Evolutionary conservation across 2,329 filamentous ascomycete genomes (phyloP).

Genomic region (Calonectria pseudoturangicola): DNA sequence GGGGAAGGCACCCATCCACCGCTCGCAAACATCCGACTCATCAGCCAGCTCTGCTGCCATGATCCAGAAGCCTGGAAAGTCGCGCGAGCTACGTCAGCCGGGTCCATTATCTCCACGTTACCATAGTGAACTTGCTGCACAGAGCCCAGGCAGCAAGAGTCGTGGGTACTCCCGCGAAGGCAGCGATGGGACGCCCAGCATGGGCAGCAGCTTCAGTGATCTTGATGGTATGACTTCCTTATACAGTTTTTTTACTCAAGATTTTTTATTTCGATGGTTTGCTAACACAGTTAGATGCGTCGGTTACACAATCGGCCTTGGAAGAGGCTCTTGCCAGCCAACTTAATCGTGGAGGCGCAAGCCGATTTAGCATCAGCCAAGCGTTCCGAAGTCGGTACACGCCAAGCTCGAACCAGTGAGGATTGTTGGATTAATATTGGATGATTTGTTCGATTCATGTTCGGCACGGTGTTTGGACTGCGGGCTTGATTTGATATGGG

Average conservation of each 20-base stretch:
- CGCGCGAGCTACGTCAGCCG: slow-evolving; percentile 59
- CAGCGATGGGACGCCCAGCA: slow-evolving; percentile 85
- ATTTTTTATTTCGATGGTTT: slow-evolving; percentile 19
- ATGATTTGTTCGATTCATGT: slow-evolving; percentile 36
- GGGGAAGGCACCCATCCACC: slow-evolving; percentile 62
- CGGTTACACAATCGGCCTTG: slow-evolving; percentile 86
- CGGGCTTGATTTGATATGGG: slow-evolving; percentile 20
- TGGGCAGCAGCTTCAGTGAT: slow-evolving; percentile 92
- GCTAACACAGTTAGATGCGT: slow-evolving; percentile 75
- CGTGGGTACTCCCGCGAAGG: slow-evolving; percentile 74
- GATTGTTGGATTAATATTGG: slow-evolving; percentile 26
- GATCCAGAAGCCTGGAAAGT: slow-evolving; percentile 55
- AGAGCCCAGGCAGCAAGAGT: slow-evolving; percentile 71
- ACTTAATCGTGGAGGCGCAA: slow-evolving; percentile 61
- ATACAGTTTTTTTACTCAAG: slow-evolving; percentile 10
- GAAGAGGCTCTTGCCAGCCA: slow-evolving; percentile 83
- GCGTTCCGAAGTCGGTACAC: slow-evolving; percentile 78
- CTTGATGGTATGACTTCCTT: slow-evolving; percentile 77
- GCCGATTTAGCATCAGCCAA: slow-evolving; percentile 80
- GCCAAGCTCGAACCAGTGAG: slow-evolving; percentile 59
- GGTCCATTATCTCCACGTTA: slow-evolving; percentile 73
- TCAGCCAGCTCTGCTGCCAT: slow-evolving; percentile 73
- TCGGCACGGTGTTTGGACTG: slow-evolving; percentile 51
- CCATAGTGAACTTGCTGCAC: slow-evolving; percentile 74
- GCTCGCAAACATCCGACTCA: slow-evolving; percentile 78